A percentile compares a stretch with the other conserved stretches of the same genome.
These are phyloP conservation scores for Chaetomiaceae sp. DNA, from an alignment of 2,329 filamentous ascomycete genomes.

Conservation along the genomic window DNA sequence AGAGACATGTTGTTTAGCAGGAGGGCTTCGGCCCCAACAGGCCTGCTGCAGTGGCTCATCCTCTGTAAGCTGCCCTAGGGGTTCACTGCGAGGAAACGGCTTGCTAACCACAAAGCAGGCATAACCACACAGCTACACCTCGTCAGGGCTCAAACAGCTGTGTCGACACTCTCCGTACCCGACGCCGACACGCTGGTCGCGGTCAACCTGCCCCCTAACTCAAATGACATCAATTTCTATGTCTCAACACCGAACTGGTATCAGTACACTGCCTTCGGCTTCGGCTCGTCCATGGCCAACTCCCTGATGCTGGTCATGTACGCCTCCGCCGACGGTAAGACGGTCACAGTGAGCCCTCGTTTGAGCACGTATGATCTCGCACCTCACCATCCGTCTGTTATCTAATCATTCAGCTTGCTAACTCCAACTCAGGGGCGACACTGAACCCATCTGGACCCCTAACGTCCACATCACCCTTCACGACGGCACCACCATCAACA, in stretches of 20 bases:
- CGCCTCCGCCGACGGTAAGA: slow-evolving; percentile 15
- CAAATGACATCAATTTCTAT: slow-evolving; percentile 26
- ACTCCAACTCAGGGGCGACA: slow-evolving; percentile 13
- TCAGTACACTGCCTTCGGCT: slow-evolving; percentile 24
- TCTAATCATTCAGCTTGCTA: no score
- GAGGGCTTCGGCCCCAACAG: neutral
- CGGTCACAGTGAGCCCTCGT: slow-evolving; percentile 22
- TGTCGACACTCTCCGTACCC: slow-evolving; percentile 20
- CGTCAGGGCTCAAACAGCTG: slow-evolving; percentile 8
- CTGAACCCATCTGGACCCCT: slow-evolving; percentile 20
- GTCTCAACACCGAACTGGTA: slow-evolving; percentile 22
- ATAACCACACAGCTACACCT: slow-evolving; percentile 5
- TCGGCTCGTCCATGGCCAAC: slow-evolving; percentile 23
- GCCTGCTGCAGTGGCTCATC: slow-evolving; percentile 4
- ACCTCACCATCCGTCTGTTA: no score
- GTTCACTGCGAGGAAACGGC: neutral
- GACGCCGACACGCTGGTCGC: slow-evolving; percentile 22
- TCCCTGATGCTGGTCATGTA: slow-evolving; percentile 25
- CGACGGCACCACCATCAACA: slow-evolving; percentile 14
- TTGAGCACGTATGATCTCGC: slow-evolving; percentile 8
- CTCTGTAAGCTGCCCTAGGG: slow-evolving; percentile 4
- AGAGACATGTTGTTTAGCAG: neutral
- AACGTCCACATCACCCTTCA: slow-evolving; percentile 15
- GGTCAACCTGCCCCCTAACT: slow-evolving; percentile 22
- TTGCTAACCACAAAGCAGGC: neutral